Base-by-base conservation (phyloP, 352 stramenopile species). In the Phytophthora pini region DNA sequence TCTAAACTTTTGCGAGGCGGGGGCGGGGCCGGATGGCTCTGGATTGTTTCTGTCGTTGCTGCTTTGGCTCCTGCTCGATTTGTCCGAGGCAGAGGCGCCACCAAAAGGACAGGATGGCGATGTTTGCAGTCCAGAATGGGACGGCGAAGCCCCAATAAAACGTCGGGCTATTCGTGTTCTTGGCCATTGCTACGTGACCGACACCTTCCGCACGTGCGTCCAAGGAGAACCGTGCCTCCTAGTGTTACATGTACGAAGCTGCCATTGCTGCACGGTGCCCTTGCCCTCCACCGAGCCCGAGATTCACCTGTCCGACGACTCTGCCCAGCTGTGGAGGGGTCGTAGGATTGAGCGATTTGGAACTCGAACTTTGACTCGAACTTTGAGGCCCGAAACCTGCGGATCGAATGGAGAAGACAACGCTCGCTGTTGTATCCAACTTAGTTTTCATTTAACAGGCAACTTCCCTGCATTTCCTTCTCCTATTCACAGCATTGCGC, bases 1-100 rank as follows among this genome's bases (percentile, higher is more conserved):
- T 32, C 47, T 41, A 47, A 44, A 43, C 38, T 52, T 61, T 55
- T 32, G 44, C 20, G 24, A 26, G 32, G n/a, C 32, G 36, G 20
- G 17, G 20, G 20, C 17, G 17, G 17, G 17, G 45, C 65, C 65
- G 63, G 69, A 57, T 62, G 53, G 40, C 53, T 62, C 65, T 70
- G 65, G 60, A 74, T 74, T 74, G 59, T 74, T 74, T 74, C 61
- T 74, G 65, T 36, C 32, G 56, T 49, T 43, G 15, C 38, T 43
- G 12, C 11, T 10, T 20, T 34, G 8, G 45, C 32, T 74, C 65
- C 50, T 61, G 47, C 49, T 64, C 53, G 65, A 74, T 74, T 74
- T 74, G 65, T 56, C 13, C 15, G 17, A 22, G 43, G 39, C 44
- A 47, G 45, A 61, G 43, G 39, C 56, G 17, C 22, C 36, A 64